Percentiles rank a stretch among this genome's conserved stretches.
Evolutionary conservation across 768 basidiomycete genomes (phyloP).

Genomic region (Suillus paluster): DNA sequence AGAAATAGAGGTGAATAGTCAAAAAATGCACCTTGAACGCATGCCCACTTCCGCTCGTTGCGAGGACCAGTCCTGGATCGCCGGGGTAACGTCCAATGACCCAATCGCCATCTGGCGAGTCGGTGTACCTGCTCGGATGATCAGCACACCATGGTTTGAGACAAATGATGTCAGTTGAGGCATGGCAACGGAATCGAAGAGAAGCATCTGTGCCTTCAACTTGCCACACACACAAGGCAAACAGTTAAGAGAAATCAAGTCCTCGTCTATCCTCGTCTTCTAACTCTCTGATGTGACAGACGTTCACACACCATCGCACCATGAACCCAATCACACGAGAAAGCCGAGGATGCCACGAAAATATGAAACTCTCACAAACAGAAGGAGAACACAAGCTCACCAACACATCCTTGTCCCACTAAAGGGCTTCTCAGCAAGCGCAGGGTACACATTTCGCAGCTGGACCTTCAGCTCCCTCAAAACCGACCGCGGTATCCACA

Average conservation of each 20-base stretch:
- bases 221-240: background rate
- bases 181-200: background rate
- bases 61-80: slow-evolving; percentile 68
- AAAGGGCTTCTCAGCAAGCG: slow-evolving; percentile 75
- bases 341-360: too few relatives aligned
- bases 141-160: background rate
- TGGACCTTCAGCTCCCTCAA: slow-evolving; percentile 54
- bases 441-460: slow-evolving; percentile 71
- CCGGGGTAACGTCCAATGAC: slow-evolving; percentile 76
- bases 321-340: background rate
- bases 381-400: slow-evolving; percentile 44
- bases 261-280: background rate
- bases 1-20: background rate
- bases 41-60: slow-evolving; percentile 89
- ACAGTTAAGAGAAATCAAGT: background rate
- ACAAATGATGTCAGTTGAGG: background rate
- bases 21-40: slow-evolving; percentile 71
- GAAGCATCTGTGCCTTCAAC: background rate
- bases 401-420: slow-evolving; percentile 83
- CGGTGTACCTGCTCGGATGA: slow-evolving; percentile 72
- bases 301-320: background rate
- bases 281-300: background rate
- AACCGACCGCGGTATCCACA: slow-evolving; percentile 66
- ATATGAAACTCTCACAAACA: too few relatives aligned
- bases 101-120: slow-evolving; percentile 88